phyloP scores from a whole-genome alignment of 2,329 filamentous ascomycete genomes.

The Cladosporium sp. region DNA sequence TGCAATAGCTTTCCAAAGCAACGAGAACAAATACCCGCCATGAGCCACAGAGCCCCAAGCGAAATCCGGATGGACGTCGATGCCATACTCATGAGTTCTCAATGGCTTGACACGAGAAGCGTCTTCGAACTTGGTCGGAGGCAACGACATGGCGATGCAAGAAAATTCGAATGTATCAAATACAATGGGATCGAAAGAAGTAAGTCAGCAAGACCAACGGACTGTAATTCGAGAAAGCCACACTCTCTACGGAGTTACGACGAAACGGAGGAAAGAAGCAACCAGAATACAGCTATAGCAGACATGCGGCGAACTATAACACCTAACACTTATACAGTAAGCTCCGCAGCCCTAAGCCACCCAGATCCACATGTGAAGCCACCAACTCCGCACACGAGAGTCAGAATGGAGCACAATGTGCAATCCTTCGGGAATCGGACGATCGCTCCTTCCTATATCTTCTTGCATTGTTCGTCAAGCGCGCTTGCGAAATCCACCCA shows the following conservation, averaged over 20 bases:
- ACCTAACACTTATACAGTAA: neutral
- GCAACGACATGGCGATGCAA: conserved; percentile 6
- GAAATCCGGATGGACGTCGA: conserved; percentile 24
- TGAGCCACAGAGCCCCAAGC: conserved; percentile 26
- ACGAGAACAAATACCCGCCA: conserved; percentile 25
- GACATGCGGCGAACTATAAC: neutral
- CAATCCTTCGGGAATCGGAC: neutral
- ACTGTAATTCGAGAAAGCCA: neutral
- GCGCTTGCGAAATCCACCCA: neutral
- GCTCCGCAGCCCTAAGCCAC: neutral
- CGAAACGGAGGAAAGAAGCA: neutral
- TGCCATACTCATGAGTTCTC: conserved; percentile 24
- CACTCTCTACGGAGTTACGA: neutral
- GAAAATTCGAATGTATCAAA: neutral
- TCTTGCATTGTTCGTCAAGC: neutral
- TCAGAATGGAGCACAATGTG: neutral
- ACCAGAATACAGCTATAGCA: neutral
- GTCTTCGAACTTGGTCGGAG: conserved; percentile 24
- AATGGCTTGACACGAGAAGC: conserved; percentile 18
- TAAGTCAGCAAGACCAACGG: neutral
- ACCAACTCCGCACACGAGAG: neutral
- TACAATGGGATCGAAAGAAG: neutral
- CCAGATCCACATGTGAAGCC: neutral
- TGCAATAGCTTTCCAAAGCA: conserved; percentile 22
- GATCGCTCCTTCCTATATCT: neutral